A percentile compares a stretch with the other conserved stretches of the same genome.
Conservation (phyloP, 2,329 filamentous ascomycete genomes). For the Colletotrichum truncatum region DNA sequence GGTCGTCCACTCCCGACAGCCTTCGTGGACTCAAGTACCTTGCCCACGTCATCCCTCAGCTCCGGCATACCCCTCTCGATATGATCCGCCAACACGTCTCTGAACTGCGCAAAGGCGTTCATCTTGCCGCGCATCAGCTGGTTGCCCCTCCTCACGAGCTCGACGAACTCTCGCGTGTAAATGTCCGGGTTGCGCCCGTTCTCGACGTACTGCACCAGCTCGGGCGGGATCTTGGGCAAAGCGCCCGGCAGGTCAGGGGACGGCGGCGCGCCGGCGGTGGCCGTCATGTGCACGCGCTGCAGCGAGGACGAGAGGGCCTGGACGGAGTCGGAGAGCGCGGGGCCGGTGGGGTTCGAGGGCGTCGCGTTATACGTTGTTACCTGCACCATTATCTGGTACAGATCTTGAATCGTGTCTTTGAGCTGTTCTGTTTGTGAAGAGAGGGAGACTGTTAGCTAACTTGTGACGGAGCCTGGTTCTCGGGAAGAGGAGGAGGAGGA, state of each 20-base stretch:
- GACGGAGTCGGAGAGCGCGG: conserved; percentile 26
- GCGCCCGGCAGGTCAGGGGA: conserved; percentile 29
- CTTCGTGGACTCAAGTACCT: conserved; percentile 57
- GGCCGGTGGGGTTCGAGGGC: background rate
- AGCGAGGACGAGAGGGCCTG: conserved; percentile 49
- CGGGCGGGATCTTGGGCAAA: conserved; percentile 66
- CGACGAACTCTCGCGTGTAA: conserved; percentile 78
- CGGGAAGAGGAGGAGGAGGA: too few relatives aligned
- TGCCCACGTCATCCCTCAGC: conserved; percentile 60
- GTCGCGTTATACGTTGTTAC: conserved; percentile 66
- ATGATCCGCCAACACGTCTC: conserved; percentile 69
- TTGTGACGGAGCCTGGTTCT: too few relatives aligned
- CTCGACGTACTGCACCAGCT: conserved; percentile 75
- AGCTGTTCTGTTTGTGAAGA: conserved; percentile 57
- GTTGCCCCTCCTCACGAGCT: conserved; percentile 72
- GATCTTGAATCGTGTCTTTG: conserved; percentile 70
- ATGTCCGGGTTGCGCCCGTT: conserved; percentile 78
- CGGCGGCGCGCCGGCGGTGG: conserved; percentile 40
- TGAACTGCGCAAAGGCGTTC: conserved; percentile 67
- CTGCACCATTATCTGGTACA: conserved; percentile 72
- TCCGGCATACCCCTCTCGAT: conserved; percentile 68
- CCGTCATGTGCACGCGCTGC: conserved; percentile 49
- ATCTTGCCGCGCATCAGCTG: conserved; percentile 74
- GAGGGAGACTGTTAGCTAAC: background rate
- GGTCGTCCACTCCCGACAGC: conserved; percentile 15